Percentiles rank a stretch among this genome's conserved stretches.
Conservation (phyloP, 2,329 filamentous ascomycete species). For the Zymoseptoria passerinii region DNA sequence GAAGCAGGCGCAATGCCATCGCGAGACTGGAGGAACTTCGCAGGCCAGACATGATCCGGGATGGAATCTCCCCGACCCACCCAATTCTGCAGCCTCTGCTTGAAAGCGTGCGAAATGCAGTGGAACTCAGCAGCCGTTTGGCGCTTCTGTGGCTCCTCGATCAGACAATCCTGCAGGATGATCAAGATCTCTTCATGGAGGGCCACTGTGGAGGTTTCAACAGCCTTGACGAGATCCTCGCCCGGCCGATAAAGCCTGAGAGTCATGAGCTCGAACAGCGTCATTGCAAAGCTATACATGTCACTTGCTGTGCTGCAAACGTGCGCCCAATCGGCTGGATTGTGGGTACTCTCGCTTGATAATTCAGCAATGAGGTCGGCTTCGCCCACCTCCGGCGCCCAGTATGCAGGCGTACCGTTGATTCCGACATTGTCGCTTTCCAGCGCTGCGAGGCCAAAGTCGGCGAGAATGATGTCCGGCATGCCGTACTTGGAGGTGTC, state of each 20-base stretch:
- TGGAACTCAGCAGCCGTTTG: background rate
- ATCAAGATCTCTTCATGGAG: constrained; percentile 2
- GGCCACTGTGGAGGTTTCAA: background rate
- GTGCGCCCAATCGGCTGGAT: background rate
- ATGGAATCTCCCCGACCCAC: background rate
- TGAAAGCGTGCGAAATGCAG: background rate
- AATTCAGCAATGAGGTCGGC: background rate
- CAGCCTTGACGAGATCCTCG: background rate
- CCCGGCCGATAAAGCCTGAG: background rate
- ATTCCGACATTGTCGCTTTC: constrained; percentile 3
- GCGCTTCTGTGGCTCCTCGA: background rate
- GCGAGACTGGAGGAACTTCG: background rate
- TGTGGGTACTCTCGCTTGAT: background rate
- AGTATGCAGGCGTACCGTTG: constrained; percentile 3
- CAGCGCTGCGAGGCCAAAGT: constrained; percentile 7
- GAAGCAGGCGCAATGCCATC: background rate
- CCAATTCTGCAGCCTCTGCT: constrained; percentile 1
- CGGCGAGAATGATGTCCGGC: constrained; percentile 4
- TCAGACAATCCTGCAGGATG: constrained; percentile 3
- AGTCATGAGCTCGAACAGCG: constrained; percentile 16
- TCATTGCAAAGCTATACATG: constrained; percentile 20
- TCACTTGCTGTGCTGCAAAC: constrained; percentile 17
- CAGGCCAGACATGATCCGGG: constrained; percentile 1
- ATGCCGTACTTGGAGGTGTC: background rate
- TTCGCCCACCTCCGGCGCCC: constrained; percentile 4